Percentiles rank a stretch among this genome's conserved stretches.
phyloP scores from a whole-genome alignment of 2,329 filamentous ascomycete species.

The Ambrosiella beaveri region DNA sequence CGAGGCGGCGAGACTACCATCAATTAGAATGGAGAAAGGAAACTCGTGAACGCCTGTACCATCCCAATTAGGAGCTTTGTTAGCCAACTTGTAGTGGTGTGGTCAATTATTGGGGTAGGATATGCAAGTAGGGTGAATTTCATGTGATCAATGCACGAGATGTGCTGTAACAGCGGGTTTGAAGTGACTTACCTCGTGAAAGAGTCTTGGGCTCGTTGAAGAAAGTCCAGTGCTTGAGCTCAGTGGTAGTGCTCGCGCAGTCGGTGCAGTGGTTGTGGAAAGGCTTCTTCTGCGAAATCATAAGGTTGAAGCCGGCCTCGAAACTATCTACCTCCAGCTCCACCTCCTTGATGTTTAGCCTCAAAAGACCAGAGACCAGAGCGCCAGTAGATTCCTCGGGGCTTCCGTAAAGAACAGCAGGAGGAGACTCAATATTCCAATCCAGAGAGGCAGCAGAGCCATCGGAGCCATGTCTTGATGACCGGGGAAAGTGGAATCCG shows the following conservation, averaged over 20 bases:
- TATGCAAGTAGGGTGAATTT: neutral
- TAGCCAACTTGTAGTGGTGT: slow-evolving; percentile 13
- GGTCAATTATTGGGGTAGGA: neutral
- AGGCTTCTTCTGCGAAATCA: slow-evolving; percentile 63
- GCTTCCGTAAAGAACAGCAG: slow-evolving; percentile 65
- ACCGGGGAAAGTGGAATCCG: slow-evolving; percentile 18
- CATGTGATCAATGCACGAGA: neutral
- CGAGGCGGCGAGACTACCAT: slow-evolving; percentile 69
- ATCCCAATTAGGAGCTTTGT: slow-evolving; percentile 5
- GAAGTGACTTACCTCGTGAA: slow-evolving; percentile 26
- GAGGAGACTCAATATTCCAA: slow-evolving; percentile 66
- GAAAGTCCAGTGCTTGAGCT: slow-evolving; percentile 67
- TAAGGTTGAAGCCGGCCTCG: slow-evolving; percentile 52
- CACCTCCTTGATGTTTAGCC: slow-evolving; percentile 53
- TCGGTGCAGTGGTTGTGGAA: slow-evolving; percentile 62
- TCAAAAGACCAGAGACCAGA: slow-evolving; percentile 67
- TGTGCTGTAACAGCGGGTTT: neutral
- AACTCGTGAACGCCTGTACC: slow-evolving; percentile 50
- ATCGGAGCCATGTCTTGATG: slow-evolving; percentile 22
- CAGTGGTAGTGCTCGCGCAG: slow-evolving; percentile 53
- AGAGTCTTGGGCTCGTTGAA: slow-evolving; percentile 38
- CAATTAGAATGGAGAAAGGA: slow-evolving; percentile 76
- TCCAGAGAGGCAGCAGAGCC: slow-evolving; percentile 28
- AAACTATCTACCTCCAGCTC: slow-evolving; percentile 53
- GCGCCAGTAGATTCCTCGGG: slow-evolving; percentile 64